These are phyloP conservation scores for Pleurotus platypus DNA, from an alignment of 768 basidiomycete species.

Conservation along the genomic window DNA sequence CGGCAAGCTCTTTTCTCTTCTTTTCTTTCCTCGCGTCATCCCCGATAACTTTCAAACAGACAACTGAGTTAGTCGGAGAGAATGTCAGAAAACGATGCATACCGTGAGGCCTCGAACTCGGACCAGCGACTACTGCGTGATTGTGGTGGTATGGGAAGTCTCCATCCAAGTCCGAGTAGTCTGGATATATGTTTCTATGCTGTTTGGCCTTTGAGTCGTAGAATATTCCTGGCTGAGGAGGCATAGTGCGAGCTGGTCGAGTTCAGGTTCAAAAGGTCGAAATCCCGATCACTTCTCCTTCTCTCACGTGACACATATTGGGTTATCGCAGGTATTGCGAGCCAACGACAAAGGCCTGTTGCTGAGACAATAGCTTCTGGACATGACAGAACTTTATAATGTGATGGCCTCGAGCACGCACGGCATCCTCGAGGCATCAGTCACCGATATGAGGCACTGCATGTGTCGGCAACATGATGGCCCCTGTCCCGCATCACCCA, in stretches of 20 bases:
- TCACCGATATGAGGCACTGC: no score
- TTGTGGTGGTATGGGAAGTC: slow-evolving; percentile 34
- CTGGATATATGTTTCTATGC: slow-evolving; percentile 19
- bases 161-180: slow-evolving; percentile 24
- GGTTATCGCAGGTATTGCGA: no score
- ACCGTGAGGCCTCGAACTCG: slow-evolving; percentile 40
- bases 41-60: slow-evolving; percentile 15
- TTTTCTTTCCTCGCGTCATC: slow-evolving; percentile 58
- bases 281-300: no score
- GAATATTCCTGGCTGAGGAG: slow-evolving; percentile 70
- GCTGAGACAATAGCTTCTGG: no score
- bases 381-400: no score
- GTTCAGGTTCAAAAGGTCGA: no score
- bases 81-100: slow-evolving; percentile 10
- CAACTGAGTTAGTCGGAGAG: slow-evolving; percentile 1
- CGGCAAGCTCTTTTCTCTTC: slow-evolving; percentile 65
- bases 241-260: slow-evolving; percentile 34
- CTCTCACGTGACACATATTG: no score
- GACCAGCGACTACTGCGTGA: slow-evolving; percentile 31
- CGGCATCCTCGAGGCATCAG: no score
- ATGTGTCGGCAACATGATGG: not conserved
- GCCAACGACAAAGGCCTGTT: no score
- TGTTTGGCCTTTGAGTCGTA: slow-evolving; percentile 47
- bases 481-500: not conserved
- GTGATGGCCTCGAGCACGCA: no score